Base-by-base conservation (phyloP, 495 filamentous ascomycete species). In the Baudoinia panamericana region DNA sequence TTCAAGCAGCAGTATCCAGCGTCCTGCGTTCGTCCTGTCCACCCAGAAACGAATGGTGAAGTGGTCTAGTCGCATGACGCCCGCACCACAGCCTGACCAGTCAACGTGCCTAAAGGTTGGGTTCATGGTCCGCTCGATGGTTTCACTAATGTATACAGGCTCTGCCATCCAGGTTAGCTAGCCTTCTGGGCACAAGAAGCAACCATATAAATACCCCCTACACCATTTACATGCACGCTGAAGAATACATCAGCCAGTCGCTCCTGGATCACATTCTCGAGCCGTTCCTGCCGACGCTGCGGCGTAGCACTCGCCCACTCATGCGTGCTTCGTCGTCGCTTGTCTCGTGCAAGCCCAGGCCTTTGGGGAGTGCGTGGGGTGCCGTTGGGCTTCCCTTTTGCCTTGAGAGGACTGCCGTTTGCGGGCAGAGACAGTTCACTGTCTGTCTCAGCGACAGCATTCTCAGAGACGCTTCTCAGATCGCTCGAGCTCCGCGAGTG, bases 241-340 rank as follows among this genome's bases (percentile, higher is more conserved):
- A 93, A 92, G 71, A 93, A 95, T 8, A 76, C 73, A 59, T 94
- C 82, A n/a, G 76, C 82, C 65, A 92, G 78, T 38, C 75, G 71
- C 46, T 64, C 73, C 22, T 72, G 71, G 16, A 76, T 73, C 2
- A 78, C 70, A 49, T 84, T 73, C 52, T 90, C 81, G 30, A 93
- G 60, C 50, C 73, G 80, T 51, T 78, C 73, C 67, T 93, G 86
- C 47, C 82, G 56, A 13, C 66, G 69, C 21, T 67, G 65, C 0
- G 82, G 80, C 36, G 70, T 76, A n/a, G 72, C 69, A 45, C 70
- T 74, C 28, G 64, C 70, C 67, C 85, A 80, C 30, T 73, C 73
- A 35, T 76, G 50, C 4, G 77, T 80, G 59, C 80, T 90, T 32
- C 76, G 66, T 38, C 84, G 68, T 16, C 78, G 68, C 31, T 64